Conservation (phyloP, 805 yeast species). For the Teunomyces stri region DNA sequence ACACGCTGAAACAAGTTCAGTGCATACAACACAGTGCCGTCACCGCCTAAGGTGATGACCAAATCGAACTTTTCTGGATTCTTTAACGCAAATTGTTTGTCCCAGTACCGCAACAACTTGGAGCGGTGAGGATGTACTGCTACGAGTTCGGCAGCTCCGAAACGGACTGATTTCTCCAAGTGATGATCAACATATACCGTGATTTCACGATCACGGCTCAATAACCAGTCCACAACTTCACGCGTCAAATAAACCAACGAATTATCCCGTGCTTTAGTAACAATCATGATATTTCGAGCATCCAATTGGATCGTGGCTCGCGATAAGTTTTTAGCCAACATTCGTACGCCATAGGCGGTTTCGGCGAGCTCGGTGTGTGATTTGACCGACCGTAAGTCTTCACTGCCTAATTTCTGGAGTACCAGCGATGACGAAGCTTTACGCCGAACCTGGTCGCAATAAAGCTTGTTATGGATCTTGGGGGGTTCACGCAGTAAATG, state of each 20-base stretch:
- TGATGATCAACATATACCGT: conserved; percentile 72
- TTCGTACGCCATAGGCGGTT: conserved; percentile 77
- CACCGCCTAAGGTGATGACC: conserved; percentile 46
- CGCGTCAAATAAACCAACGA: conserved; percentile 72
- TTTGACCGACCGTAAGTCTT: conserved; percentile 52
- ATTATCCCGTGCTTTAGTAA: conserved; percentile 87
- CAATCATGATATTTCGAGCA: conserved; percentile 69
- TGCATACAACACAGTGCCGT: conserved; percentile 45
- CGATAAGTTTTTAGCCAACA: conserved; percentile 67
- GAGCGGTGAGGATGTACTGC: conserved; percentile 46
- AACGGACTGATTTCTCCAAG: conserved; percentile 58
- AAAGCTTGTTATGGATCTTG: conserved; percentile 29
- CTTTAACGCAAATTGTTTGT: conserved; percentile 49
- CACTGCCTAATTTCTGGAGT: conserved; percentile 15
- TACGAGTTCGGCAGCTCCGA: conserved; percentile 53
- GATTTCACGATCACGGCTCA: conserved; percentile 37
- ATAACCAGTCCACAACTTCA: conserved; percentile 76
- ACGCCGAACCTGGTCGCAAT: conserved; percentile 20
- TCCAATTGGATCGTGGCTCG: conserved; percentile 71
- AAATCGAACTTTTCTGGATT: conserved; percentile 43
- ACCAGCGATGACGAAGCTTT: conserved; percentile 7
- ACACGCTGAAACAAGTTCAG: conserved; percentile 43
- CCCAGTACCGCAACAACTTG: conserved; percentile 65
- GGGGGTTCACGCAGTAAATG: conserved; percentile 15
- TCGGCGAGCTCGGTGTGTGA: conserved; percentile 77